Conservation (phyloP, 441 rosid species). For the Gossypium gossypioides region DNA sequence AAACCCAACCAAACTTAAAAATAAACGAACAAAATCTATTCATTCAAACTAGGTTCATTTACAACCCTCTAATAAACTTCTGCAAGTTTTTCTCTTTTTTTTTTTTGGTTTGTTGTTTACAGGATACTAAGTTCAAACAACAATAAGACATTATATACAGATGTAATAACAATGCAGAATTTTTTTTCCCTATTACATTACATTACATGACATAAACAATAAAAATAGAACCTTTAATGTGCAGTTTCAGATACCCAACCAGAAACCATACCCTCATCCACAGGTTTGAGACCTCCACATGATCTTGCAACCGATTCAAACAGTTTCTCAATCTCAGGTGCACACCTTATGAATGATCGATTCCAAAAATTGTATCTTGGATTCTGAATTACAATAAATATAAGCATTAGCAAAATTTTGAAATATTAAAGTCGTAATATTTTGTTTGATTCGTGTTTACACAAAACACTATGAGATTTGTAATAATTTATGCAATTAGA, state of each 20-base stretch:
- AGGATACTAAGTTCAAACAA: not conserved
- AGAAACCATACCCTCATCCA: conserved; percentile 79
- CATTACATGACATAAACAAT: not conserved
- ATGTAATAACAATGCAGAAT: too few relatives aligned
- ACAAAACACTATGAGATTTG: too few relatives aligned
- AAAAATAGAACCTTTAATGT: not conserved
- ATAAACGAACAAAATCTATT: not conserved
- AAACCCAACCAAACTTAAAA: not conserved
- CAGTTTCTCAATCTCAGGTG: conserved; percentile 95
- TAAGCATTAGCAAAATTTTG: not conserved
- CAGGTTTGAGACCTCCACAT: conserved; percentile 86
- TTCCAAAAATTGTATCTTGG: conserved; percentile 94
- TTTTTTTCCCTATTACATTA: not conserved
- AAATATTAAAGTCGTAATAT: too few relatives aligned
- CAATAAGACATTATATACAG: not conserved
- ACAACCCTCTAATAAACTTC: too few relatives aligned
- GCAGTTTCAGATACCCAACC: conserved; percentile 64
- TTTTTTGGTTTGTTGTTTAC: too few relatives aligned
- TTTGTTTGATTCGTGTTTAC: too few relatives aligned
- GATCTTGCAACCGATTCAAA: conserved; percentile 90
- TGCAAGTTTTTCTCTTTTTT: too few relatives aligned
- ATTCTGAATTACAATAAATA: conserved; percentile 39
- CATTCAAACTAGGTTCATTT: too few relatives aligned
- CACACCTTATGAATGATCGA: conserved; percentile 79
- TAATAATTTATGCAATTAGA: too few relatives aligned